Evolutionary conservation across 352 stramenopile genomes (phyloP), one percentile per base, ranked within the genome.

Genomic region (Blastocystis sp.): DNA sequence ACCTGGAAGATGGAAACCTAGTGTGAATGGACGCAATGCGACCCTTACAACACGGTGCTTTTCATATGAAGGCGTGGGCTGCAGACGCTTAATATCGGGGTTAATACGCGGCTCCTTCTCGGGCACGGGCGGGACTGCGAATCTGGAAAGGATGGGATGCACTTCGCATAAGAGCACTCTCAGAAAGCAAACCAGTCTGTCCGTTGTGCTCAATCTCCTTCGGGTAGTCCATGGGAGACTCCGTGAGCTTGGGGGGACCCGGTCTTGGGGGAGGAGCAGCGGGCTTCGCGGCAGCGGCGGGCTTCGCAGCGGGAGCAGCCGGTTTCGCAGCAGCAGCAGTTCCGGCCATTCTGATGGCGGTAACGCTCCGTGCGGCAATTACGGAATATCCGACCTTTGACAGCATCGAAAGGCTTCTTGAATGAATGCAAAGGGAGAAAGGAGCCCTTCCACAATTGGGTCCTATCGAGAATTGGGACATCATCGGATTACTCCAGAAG

Each of bases 231-330:
- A 84, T 67, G 45, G 74, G 74, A 21, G 74, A 84, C n/a, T 84
- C 74, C 21, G 74, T 84, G 2, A 84, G 74, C 74, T 84, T 84
- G 28, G 74, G 74, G 66, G 74, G 74, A 67, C 74, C 74, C 9
- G 74, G 74, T 84, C 53, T 84, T 84, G 74, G 74, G 53, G 74
- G 74, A 64, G 74, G 74, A 84, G 74, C 23, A 41, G 74, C 74
- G n/a, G 74, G 74, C 74, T 84, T 84, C 60, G 48, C 74, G 11
- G 74, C 74, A 14, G 48, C 48, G 48, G 48, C 48, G 48, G 48
- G 48, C 48, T 56, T 56, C 14, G 48, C 48, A 69, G 74, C 74
- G 21, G 74, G 56, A 23, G 74, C 74, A 70, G 74, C 21, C 10
- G 53, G 53, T 53, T 62, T 64, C 4, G 53, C 53, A 66, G 21